Base-by-base conservation (phyloP, 768 basidiomycete species). In the Amanita pallidorosea region DNA sequence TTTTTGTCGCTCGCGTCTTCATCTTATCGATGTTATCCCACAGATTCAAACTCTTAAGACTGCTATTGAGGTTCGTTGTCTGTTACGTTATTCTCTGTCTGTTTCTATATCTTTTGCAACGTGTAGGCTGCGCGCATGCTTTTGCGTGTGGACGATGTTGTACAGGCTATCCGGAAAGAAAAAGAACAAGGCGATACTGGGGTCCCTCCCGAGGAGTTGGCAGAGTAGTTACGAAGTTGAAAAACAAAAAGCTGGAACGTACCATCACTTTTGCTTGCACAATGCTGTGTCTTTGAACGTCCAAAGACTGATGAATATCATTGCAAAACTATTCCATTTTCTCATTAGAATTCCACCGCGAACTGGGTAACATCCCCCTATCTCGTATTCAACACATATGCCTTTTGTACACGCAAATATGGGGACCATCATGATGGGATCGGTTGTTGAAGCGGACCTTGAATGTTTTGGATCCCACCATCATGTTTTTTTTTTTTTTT, bases 1-100 rank as follows among this genome's bases (percentile, higher is more conserved):
- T 40, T 37, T 17, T 25, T 11, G 12, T 50, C 27, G 11, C 20
- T 8, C 25, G 13, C 2, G 5, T 17, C 13, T 25, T 31, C 3
- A 4, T 9, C n/a, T 38, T 27, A 27, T 27, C 11, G 31, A 31
- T 31, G 31, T 29, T 43, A 42, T 13, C 36, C n/a, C 22, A 1
- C 55, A 85, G 86, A 85, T 95, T 33, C 95, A 98, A 74, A 97
- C 84, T 7, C 70, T 95, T 62, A 97, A 98, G 77, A 99, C 94
- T 7, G 94, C 96, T 15, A 85, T 98, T 59, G 93, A 99, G 83
- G 45, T 46, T 46, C 11, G 31, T 46, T 13, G 33, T 33, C 5
- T 31, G 17, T 22, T 34, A 17, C 18, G 13, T 35, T 35, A 17
- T 22, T 9, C 1, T 34, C 2, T 11, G 17, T 20, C 8, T 22